phyloP scores from a whole-genome alignment of 179 eudicot species.

The Camellia oleifera region DNA sequence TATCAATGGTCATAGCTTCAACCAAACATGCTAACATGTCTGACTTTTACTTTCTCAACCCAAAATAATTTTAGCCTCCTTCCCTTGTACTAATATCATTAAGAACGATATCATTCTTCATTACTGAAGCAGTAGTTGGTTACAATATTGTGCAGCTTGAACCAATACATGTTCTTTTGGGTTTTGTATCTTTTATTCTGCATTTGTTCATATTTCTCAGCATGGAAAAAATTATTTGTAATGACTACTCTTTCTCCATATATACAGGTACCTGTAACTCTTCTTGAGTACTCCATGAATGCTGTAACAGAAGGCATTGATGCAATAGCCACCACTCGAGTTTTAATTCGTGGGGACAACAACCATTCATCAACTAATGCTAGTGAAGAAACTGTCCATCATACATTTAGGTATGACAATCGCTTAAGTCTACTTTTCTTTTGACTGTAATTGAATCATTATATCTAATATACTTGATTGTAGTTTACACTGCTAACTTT shows the following conservation, averaged over 20 bases:
- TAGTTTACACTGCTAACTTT: neutral
- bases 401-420: constrained; percentile 65
- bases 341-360: constrained; percentile 62
- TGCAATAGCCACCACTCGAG: constrained; percentile 90
- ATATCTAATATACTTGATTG: too few relatives aligned
- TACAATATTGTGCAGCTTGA: too few relatives aligned
- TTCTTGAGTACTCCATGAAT: constrained; percentile 71
- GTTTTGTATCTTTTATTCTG: too few relatives aligned
- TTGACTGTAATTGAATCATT: neutral
- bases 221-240: neutral
- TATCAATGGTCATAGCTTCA: too few relatives aligned
- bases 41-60: too few relatives aligned
- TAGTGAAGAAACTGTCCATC: constrained; percentile 49
- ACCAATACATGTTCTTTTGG: too few relatives aligned
- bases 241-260: neutral
- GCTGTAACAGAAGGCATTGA: constrained; percentile 95
- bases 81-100: too few relatives aligned
- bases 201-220: neutral
- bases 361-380: constrained; percentile 56
- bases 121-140: too few relatives aligned
- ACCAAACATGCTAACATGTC: too few relatives aligned
- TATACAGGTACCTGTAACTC: constrained; percentile 73
- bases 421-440: neutral
- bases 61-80: too few relatives aligned
- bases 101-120: too few relatives aligned